Conservation (phyloP, 2,329 filamentous ascomycete species). For the Ceratocystis cacaofunesta region DNA sequence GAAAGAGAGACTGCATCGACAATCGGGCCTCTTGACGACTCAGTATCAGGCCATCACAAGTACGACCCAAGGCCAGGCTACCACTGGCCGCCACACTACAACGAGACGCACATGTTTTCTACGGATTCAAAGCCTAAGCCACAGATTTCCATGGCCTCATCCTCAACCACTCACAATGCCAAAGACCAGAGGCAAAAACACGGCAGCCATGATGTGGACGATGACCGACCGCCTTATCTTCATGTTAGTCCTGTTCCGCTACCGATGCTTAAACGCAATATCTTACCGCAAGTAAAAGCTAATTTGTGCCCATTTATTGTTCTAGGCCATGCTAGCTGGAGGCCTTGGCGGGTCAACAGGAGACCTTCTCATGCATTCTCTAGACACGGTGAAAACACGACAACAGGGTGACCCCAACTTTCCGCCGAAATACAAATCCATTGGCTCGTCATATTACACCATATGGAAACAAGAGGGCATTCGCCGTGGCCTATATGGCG, state of each 20-base stretch:
- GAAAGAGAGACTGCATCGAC: no score
- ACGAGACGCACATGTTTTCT: neutral
- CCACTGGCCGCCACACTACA: neutral
- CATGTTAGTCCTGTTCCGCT: slow-evolving; percentile 25
- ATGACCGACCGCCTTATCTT: slow-evolving; percentile 31
- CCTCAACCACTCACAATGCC: slow-evolving; percentile 10
- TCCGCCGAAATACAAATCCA: slow-evolving; percentile 80
- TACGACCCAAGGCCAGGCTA: neutral
- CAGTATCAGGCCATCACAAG: neutral
- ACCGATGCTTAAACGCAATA: neutral
- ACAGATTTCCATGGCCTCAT: slow-evolving; percentile 7
- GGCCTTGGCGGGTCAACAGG: slow-evolving; percentile 84
- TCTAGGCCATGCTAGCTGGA: slow-evolving; percentile 83
- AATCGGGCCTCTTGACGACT: no score
- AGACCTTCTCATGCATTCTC: slow-evolving; percentile 95
- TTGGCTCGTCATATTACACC: slow-evolving; percentile 80
- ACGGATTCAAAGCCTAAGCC: neutral
- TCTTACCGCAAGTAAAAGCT: no score
- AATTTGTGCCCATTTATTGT: no score
- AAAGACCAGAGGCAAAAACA: slow-evolving; percentile 17
- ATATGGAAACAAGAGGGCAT: slow-evolving; percentile 89
- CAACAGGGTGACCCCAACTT: slow-evolving; percentile 93
- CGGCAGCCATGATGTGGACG: slow-evolving; percentile 24
- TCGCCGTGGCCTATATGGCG: slow-evolving; percentile 72
- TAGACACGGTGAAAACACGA: slow-evolving; percentile 95